phyloP scores from a whole-genome alignment of 2,329 filamentous ascomycete species.

The Tothia fuscella region DNA sequence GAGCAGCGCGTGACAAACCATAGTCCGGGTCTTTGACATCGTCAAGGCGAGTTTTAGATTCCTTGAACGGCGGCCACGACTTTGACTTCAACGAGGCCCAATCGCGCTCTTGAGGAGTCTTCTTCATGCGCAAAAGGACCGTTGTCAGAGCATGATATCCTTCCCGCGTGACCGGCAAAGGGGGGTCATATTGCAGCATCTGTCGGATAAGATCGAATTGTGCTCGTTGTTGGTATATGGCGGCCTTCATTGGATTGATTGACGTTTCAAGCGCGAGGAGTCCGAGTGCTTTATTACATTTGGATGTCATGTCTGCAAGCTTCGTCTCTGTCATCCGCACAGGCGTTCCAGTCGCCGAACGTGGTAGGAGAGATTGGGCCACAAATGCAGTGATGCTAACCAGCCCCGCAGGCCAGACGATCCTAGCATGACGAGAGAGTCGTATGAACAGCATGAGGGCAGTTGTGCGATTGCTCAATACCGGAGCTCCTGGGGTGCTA shows the following conservation, averaged over 20 bases:
- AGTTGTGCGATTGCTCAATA: constrained; percentile 9
- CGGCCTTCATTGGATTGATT: constrained; percentile 37
- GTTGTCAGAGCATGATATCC: constrained; percentile 46
- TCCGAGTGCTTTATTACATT: constrained; percentile 38
- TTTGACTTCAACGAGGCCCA: constrained; percentile 48
- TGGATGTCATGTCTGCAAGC: constrained; percentile 13
- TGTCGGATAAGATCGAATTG: constrained; percentile 44
- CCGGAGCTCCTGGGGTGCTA: neutral
- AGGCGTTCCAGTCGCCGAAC: too few species aligned
- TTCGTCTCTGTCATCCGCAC: neutral
- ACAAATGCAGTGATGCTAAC: constrained; percentile 30
- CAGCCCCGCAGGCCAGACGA: constrained; percentile 36
- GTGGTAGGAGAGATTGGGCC: constrained; percentile 9
- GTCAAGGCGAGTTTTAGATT: constrained; percentile 49
- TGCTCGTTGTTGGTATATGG: constrained; percentile 40
- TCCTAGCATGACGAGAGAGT: constrained; percentile 39
- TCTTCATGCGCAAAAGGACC: constrained; percentile 46
- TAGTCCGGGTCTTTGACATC: constrained; percentile 43
- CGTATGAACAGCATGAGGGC: constrained; percentile 32
- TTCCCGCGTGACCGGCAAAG: constrained; percentile 42
- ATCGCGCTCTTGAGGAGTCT: constrained; percentile 42
- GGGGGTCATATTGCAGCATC: constrained; percentile 43
- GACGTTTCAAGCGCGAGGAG: constrained; percentile 37
- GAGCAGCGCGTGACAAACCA: constrained; percentile 44
- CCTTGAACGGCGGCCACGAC: constrained; percentile 56